These are phyloP conservation scores for Metarhizium brunneum DNA, from an alignment of 2,329 filamentous ascomycete genomes.

Conservation along the genomic window DNA sequence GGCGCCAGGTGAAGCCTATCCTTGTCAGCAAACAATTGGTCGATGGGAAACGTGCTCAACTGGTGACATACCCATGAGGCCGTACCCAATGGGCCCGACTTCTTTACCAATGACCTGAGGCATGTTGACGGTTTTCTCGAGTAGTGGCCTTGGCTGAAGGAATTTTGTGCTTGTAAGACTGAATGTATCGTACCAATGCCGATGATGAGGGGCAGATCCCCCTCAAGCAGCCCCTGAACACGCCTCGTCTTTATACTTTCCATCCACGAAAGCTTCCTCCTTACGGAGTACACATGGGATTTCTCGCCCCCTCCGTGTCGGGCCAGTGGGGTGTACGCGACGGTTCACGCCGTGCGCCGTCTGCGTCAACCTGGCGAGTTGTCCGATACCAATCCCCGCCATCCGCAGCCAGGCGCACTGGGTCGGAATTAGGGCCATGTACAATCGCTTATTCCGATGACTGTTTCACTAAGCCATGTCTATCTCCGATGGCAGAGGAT, in stretches of 20 bases:
- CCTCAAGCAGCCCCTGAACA: not conserved
- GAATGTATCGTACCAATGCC: not conserved
- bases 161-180: too few relatives aligned
- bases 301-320: not conserved
- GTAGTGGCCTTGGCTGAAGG: too few relatives aligned
- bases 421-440: not conserved
- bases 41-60: not conserved
- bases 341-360: not conserved
- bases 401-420: not conserved
- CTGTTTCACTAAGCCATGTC: not conserved
- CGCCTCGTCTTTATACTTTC: not conserved
- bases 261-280: not conserved
- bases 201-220: not conserved
- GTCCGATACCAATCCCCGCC: not conserved
- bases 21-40: not conserved
- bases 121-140: not conserved
- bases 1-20: slow-evolving; percentile 35
- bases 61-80: slow-evolving; percentile 39
- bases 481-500: not conserved
- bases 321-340: not conserved
- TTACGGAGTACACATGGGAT: not conserved
- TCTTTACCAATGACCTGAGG: slow-evolving; percentile 25
- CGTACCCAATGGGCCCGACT: slow-evolving; percentile 42
- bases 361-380: too few relatives aligned
- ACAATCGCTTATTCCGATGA: not conserved